Base-by-base conservation (phyloP, 2,329 filamentous ascomycete genomes). In the Aureobasidium sp. region DNA sequence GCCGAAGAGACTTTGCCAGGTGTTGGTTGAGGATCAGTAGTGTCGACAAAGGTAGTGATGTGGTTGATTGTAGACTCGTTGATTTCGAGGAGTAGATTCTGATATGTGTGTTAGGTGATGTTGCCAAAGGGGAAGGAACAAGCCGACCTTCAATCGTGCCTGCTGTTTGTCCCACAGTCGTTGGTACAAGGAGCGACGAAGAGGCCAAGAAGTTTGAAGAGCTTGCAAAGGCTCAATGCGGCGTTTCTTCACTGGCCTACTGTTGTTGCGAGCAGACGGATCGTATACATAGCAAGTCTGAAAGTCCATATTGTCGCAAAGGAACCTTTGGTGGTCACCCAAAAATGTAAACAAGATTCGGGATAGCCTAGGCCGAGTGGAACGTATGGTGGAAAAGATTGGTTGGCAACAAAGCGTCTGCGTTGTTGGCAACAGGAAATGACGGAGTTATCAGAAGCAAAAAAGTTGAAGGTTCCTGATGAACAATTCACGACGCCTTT, bases 151-250 rank as follows among this genome's bases (percentile, higher is more conserved):
- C 56, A 92, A 87, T 29, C 83, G 81, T 49, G 75, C 72, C 64
- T 90, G 82, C 67, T 90, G 83, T 42, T 79, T 75, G 2, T 77
- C 74, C 90, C 90, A 94, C 55, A 84, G 77, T 59, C 79, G 74
- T 56, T 84, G 76, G 72, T 86, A 93, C 3, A 84, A 76, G 49
- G 78, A 74, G 70, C 85, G 79, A 25, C 90, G 81, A 57, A 85
- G 73, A 31, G 66, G 63, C 71, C 71, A 74, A 2, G 74, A 74
- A n/a, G 70, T 63, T 42, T 75, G 71, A 63, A 75, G 65, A 3
- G 71, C 71, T 61, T 68, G 63, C 17, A 52, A 7, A 1, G 65
- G 58, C 47, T 71, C 66, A 12, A 71, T 71, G 8, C 73, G 71
- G 55, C 75, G 73, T 34, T 75, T 73, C 66, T 80, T 80, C 15